phyloP scores from a whole-genome alignment of 2,329 filamentous ascomycete species.

The Xylariaceae sp. region DNA sequence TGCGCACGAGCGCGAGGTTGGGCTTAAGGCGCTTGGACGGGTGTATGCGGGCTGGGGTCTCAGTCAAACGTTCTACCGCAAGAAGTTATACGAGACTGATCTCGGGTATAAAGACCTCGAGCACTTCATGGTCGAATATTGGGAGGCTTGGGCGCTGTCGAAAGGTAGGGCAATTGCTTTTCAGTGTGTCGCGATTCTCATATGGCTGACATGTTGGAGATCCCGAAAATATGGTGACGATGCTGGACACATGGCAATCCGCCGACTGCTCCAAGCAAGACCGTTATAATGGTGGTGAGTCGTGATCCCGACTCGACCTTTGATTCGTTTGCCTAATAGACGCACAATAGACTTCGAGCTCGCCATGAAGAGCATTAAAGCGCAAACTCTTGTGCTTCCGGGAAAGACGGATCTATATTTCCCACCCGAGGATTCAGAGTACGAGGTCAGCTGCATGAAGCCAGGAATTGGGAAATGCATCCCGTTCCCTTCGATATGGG shows the following conservation, averaged over 20 bases:
- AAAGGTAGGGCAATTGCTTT: slow-evolving; percentile 45
- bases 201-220: slow-evolving; percentile 39
- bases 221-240: slow-evolving; percentile 68
- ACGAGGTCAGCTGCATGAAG: slow-evolving; percentile 57
- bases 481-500: slow-evolving; percentile 41
- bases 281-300: slow-evolving; percentile 54
- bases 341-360: slow-evolving; percentile 49
- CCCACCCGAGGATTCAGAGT: slow-evolving; percentile 72
- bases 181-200: neutral
- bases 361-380: slow-evolving; percentile 66
- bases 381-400: slow-evolving; percentile 67
- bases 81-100: slow-evolving; percentile 60
- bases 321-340: neutral
- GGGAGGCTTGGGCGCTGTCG: slow-evolving; percentile 68
- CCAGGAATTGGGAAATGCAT: slow-evolving; percentile 34
- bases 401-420: slow-evolving; percentile 76
- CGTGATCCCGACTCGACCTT: neutral
- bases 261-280: slow-evolving; percentile 66
- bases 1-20: slow-evolving; percentile 45
- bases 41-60: slow-evolving; percentile 82
- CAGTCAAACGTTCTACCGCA: slow-evolving; percentile 71
- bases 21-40: slow-evolving; percentile 65
- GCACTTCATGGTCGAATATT: slow-evolving; percentile 70
- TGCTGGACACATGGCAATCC: slow-evolving; percentile 76
- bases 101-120: slow-evolving; percentile 66